These are phyloP conservation scores for Phytophthora uliginosa DNA, from an alignment of 352 stramenopile genomes.

Conservation along the genomic window DNA sequence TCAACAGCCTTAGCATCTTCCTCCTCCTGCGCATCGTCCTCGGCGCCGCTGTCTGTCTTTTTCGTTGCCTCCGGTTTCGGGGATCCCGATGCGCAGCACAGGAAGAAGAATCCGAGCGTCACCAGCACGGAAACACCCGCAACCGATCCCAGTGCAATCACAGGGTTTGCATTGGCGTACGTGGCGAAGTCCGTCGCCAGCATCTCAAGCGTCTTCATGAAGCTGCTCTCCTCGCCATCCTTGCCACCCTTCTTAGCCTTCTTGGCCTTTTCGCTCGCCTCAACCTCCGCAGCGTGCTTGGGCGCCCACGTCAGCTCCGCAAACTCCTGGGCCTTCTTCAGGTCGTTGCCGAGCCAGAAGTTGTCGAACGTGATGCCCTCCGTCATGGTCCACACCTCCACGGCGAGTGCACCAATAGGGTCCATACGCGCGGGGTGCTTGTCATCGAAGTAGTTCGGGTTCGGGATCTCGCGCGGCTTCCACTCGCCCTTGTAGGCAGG, in stretches of 20 bases:
- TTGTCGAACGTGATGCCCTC: constrained; percentile 94
- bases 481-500: constrained; percentile 94
- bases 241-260: constrained; percentile 50
- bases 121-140: constrained; percentile 51
- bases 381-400: constrained; percentile 95
- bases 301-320: constrained; percentile 76
- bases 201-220: constrained; percentile 55
- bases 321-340: constrained; percentile 83
- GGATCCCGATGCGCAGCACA: constrained; percentile 61
- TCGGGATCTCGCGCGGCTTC: constrained; percentile 91
- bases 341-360: constrained; percentile 92
- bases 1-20: constrained; percentile 51
- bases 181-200: constrained; percentile 52
- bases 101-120: constrained; percentile 61
- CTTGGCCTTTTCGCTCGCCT: constrained; percentile 62
- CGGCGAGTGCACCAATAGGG: constrained; percentile 88
- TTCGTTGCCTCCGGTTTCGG: constrained; percentile 36
- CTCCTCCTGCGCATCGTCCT: constrained; percentile 41
- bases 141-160: constrained; percentile 57
- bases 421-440: constrained; percentile 82
- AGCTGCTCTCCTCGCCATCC: constrained; percentile 58
- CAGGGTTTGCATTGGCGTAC: constrained; percentile 70
- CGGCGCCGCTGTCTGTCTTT: constrained; percentile 40
- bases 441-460: constrained; percentile 92
- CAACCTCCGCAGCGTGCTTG: constrained; percentile 78